Evolutionary conservation across 2,329 filamentous ascomycete genomes (phyloP).

Genomic region (Camptophora hylomeconis): DNA sequence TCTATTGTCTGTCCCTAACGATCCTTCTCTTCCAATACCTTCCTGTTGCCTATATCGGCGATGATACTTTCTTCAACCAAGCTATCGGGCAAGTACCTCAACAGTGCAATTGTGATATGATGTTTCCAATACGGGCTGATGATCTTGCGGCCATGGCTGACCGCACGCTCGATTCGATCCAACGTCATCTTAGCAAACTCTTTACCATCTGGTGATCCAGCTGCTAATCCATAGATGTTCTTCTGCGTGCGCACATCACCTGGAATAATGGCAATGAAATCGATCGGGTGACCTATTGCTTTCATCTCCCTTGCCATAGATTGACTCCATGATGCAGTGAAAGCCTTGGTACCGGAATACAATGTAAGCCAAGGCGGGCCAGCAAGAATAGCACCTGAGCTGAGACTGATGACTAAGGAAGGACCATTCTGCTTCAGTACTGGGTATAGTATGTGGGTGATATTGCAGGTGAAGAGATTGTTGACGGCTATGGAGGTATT

Average conservation of each 20-base stretch:
- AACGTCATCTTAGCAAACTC: conserved; percentile 1
- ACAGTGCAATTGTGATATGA: background rate
- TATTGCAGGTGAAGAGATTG: conserved; percentile 4
- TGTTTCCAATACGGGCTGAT: conserved; percentile 1
- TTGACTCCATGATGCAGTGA: conserved; percentile 10
- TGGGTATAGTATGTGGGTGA: conserved; percentile 5
- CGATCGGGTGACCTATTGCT: conserved; percentile 1
- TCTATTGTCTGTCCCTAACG: no score
- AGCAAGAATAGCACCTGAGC: background rate
- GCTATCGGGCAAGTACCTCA: no score
- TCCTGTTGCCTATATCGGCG: no score
- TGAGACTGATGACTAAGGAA: conserved; percentile 1
- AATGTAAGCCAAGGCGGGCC: background rate
- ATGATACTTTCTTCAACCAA: no score
- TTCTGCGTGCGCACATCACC: conserved; percentile 1
- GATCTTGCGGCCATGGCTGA: background rate
- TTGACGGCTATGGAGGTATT: conserved; percentile 9
- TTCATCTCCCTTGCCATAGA: conserved; percentile 1
- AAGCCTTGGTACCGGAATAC: background rate
- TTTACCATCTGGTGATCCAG: background rate
- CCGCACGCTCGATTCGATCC: background rate
- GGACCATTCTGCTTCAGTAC: background rate
- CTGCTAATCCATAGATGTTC: background rate
- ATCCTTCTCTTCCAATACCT: no score
- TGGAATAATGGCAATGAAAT: conserved; percentile 1